Conservation (phyloP, 1,139 yeast species). For the Saccharomyces hybrid region DNA sequence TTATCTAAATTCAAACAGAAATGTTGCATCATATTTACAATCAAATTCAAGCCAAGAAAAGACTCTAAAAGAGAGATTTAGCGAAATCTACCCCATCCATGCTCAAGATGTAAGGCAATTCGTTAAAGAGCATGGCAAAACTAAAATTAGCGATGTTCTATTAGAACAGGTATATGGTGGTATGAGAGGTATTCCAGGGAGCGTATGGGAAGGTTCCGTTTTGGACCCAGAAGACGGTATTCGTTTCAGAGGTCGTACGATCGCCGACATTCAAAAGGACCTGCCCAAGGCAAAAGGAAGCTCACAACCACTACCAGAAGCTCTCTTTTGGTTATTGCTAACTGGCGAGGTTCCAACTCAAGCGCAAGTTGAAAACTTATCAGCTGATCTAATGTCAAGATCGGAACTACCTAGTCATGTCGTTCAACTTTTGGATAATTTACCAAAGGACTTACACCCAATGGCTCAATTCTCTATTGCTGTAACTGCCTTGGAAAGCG, state of each 20-base stretch:
- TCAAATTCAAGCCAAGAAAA: slow-evolving; percentile 30
- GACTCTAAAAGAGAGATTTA: slow-evolving; percentile 88
- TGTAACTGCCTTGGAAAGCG: slow-evolving; percentile 50
- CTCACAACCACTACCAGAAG: slow-evolving; percentile 63
- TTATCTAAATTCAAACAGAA: background rate
- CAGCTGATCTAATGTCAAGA: slow-evolving; percentile 52
- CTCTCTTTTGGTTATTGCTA: slow-evolving; percentile 53
- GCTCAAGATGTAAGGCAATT: slow-evolving; percentile 86
- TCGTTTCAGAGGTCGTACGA: slow-evolving; percentile 96
- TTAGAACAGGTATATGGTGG: slow-evolving; percentile 99
- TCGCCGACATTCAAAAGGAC: slow-evolving; percentile 88
- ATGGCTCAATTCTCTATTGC: slow-evolving; percentile 69
- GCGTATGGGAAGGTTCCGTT: slow-evolving; percentile 99
- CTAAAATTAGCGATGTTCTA: slow-evolving; percentile 86
- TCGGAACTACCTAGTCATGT: slow-evolving; percentile 52
- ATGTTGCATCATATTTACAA: slow-evolving; percentile 1
- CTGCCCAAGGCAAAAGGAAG: slow-evolving; percentile 86
- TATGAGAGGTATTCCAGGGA: slow-evolving; percentile 96
- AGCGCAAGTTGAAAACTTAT: slow-evolving; percentile 45
- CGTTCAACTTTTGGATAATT: slow-evolving; percentile 43
- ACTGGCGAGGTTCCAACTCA: slow-evolving; percentile 58
- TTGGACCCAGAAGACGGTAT: slow-evolving; percentile 97
- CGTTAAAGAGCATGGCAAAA: slow-evolving; percentile 81
- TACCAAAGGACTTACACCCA: slow-evolving; percentile 55
- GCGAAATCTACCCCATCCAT: slow-evolving; percentile 85